Evolutionary conservation across 108 stramenopile genomes (phyloP), one percentile per base, ranked within the genome.

Genomic region (Aurantiochytrium sp.): DNA sequence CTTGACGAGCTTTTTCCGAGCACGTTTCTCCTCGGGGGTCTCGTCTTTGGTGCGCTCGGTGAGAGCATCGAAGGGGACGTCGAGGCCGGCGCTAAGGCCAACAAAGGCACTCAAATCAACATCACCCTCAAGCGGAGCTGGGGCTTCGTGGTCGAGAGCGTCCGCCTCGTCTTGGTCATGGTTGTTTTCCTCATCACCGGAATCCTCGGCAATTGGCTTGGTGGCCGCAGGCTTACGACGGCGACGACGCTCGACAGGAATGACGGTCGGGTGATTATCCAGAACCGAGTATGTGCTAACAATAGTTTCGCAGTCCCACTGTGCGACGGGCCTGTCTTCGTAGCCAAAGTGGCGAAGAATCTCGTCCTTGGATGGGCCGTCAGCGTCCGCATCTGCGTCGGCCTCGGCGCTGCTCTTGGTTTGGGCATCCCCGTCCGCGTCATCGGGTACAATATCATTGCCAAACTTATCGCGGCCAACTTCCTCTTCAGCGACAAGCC

Each of bases 281-380:
- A 69, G 23, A 0, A 35, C 45, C 5, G 60, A 71, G 88, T 89
- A 89, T 5, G 88, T 89, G 55, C 88, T 89, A 10, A 89, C 60
- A 12, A 89, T 64, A n/a, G 88, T 89, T n/a, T 89, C 88, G 14
- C 23, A 29, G 72, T 89, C 88, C 88, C 88, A 89, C 44, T 51
- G 21, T 12, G 44, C 73, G 0, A 45, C 16, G 21, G 73, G 73
- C 12, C 73, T 25, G 49, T 47, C 51, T 25, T 51, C 73, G 51
- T 83, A 83, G 6, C 73, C 73, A 83, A 83, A 83, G 73, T 83
- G 73, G 23, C 28, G 73, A 5, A 51, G 44, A 23, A 83, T 83
- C n/a, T 83, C 73, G 0, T 83, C 73, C 51, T 47, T 47, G 73
- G 44, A n/a, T 5, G 51, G 49, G 5, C 5, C 73, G 12, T 21